Conservation (phyloP, 257 asterid species). For the Scutellaria galericulata region DNA sequence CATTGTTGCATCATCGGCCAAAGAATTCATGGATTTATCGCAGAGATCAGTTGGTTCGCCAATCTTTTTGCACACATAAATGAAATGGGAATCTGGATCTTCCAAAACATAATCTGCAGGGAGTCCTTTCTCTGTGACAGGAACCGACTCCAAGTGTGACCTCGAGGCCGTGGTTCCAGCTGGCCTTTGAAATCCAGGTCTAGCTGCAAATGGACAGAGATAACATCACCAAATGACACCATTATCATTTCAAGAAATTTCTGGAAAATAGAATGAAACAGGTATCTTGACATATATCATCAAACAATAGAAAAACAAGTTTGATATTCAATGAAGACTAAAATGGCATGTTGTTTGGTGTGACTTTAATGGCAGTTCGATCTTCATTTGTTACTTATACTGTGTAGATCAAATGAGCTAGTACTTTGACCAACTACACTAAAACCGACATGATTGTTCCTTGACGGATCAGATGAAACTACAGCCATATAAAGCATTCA, state of each 20-base stretch:
- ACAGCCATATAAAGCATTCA: background rate
- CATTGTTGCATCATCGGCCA: constrained; percentile 40
- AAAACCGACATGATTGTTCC: background rate
- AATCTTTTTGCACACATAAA: constrained; percentile 73
- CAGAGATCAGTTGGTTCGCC: constrained; percentile 41
- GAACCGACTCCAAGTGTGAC: constrained; percentile 69
- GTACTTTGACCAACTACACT: background rate
- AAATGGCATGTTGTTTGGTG: no score
- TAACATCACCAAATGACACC: background rate
- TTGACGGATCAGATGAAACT: constrained; percentile 2
- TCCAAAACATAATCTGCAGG: constrained; percentile 73
- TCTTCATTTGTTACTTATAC: no score
- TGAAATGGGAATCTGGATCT: constrained; percentile 96
- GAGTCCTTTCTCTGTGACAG: constrained; percentile 78
- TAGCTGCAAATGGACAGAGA: constrained; percentile 62
- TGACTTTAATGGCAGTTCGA: no score
- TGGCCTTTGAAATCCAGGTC: constrained; percentile 84
- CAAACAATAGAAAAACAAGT: no score
- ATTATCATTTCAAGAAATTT: constrained; percentile 22
- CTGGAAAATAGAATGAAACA: background rate
- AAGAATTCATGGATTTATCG: constrained; percentile 33
- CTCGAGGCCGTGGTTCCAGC: constrained; percentile 49
- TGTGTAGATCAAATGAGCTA: background rate
- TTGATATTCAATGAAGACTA: no score
- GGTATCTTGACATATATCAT: no score